Evolutionary conservation across 371 early-diverging fungal species (phyloP), one percentile per base, ranked within the genome.

Genomic region (Apophysomyces trapeziformis): DNA sequence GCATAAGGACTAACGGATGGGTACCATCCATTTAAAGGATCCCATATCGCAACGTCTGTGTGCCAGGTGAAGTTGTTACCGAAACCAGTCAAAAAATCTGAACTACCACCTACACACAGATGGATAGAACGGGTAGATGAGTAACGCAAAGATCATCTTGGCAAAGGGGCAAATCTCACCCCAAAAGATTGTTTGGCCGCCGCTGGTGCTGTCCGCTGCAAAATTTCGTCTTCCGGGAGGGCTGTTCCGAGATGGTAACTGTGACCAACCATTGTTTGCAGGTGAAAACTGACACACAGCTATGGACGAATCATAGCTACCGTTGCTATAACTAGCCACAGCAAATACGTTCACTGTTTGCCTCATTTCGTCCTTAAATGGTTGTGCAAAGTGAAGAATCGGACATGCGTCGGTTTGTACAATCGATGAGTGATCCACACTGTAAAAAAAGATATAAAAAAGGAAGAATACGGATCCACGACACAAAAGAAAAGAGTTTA

Each of bases 331-430:
- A 37, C 67, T 73, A 6, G 66, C 73, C 1, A 66, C 67, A 4
- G 67, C 73, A 64, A 73, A 66, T 18, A 73, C 21, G 26, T 73
- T 69, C 8, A 73, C 54, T 58, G 67, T 73, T 14, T 64, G 39
- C 16, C 63, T 67, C 18, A 64, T 67, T 14, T 60, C 38, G 58
- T 32, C 58, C 16, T 37, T 50, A 4, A 61, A 56, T 18, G 69
- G 67, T 61, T 59, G 60, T 9, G 69, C 69, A 58, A 69, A 73
- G 56, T 69, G 73, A 57, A 73, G 66, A 14, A 69, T 58, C 6
- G 69, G 73, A 38, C 73, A 73, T 36, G 66, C 44, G 12, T 58
- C 50, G 18, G 64, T 69, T 14, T 47, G 45, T 11, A 73, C 60
- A 21, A 21, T 26, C 12, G 45, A 45, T 0, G 69, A 66, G n/a